Conservation (phyloP, 2,329 filamentous ascomycete genomes). For the Ophiostoma triangulosporum region DNA sequence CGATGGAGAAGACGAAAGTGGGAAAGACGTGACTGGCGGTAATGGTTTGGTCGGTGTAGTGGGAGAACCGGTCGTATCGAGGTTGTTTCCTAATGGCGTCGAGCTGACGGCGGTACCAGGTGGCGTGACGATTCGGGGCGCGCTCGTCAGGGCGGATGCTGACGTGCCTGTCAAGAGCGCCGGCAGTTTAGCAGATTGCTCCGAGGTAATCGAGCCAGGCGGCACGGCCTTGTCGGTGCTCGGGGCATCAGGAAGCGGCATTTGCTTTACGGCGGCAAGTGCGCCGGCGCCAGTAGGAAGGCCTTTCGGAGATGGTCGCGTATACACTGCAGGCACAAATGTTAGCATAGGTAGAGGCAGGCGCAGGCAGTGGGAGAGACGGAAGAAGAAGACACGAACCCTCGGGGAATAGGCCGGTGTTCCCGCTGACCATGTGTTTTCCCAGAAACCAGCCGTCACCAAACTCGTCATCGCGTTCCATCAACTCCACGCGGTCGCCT, state of each 20-base stretch:
- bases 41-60: slow-evolving; percentile 7
- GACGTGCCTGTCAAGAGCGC: slow-evolving; percentile 12
- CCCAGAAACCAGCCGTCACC: slow-evolving; percentile 78
- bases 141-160: neutral
- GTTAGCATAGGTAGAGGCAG: slow-evolving; percentile 18
- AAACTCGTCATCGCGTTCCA: slow-evolving; percentile 80
- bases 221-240: neutral
- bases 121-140: neutral
- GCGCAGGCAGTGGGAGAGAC: neutral
- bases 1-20: neutral
- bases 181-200: neutral
- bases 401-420: slow-evolving; percentile 71
- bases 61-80: slow-evolving; percentile 18
- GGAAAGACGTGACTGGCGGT: slow-evolving; percentile 17
- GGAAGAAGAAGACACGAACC: slow-evolving; percentile 35
- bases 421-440: slow-evolving; percentile 57
- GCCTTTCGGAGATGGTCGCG: slow-evolving; percentile 39
- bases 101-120: neutral
- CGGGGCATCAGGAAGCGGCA: slow-evolving; percentile 1
- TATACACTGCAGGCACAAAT: slow-evolving; percentile 35
- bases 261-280: slow-evolving; percentile 10
- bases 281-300: slow-evolving; percentile 18
- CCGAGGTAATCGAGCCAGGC: neutral
- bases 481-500: slow-evolving; percentile 69
- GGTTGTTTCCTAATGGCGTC: neutral